phyloP scores from a whole-genome alignment of 2,329 filamentous ascomycete genomes.

The Biscogniauxia marginata region DNA sequence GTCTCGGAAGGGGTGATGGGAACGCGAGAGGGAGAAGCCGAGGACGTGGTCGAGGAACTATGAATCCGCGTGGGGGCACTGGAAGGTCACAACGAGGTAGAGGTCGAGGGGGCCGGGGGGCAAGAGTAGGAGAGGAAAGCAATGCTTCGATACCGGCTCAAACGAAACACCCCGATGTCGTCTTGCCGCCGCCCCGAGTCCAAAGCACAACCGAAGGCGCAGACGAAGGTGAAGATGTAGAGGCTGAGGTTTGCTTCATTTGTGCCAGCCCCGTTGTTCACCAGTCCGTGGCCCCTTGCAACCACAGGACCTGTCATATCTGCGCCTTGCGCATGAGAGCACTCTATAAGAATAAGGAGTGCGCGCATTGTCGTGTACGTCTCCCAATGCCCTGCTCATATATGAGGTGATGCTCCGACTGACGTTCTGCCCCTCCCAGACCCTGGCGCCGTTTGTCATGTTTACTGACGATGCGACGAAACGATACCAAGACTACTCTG shows the following conservation, averaged over 20 bases:
- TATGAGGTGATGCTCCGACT: constrained; percentile 1
- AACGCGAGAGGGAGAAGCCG: constrained; percentile 41
- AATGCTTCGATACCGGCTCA: constrained; percentile 2
- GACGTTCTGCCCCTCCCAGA: constrained; percentile 35
- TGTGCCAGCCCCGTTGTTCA: constrained; percentile 89
- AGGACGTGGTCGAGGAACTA: constrained; percentile 36
- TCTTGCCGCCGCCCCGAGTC: constrained; percentile 6
- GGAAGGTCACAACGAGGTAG: constrained; percentile 34
- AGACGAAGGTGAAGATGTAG: constrained; percentile 54
- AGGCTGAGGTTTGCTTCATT: constrained; percentile 92
- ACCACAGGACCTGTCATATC: constrained; percentile 95
- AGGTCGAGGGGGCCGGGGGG: constrained; percentile 37
- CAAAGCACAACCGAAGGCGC: constrained; percentile 20
- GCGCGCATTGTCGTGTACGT: constrained; percentile 88
- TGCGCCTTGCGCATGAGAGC: constrained; percentile 88
- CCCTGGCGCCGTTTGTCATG: constrained; percentile 76
- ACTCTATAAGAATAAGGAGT: constrained; percentile 93
- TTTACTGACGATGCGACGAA: constrained; percentile 86
- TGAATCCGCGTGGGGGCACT: constrained; percentile 36
- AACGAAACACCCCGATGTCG: constrained; percentile 6
- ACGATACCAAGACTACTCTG: constrained; percentile 78
- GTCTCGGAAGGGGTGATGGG: constrained; percentile 32
- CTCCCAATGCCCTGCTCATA: neutral
- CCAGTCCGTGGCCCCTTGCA: constrained; percentile 87
- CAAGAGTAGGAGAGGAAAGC: constrained; percentile 35